Percentiles rank a stretch among this genome's conserved stretches.
These are phyloP conservation scores for Ammopiptanthus mongolicus DNA, from an alignment of 306 rosid genomes.

Conservation along the genomic window DNA sequence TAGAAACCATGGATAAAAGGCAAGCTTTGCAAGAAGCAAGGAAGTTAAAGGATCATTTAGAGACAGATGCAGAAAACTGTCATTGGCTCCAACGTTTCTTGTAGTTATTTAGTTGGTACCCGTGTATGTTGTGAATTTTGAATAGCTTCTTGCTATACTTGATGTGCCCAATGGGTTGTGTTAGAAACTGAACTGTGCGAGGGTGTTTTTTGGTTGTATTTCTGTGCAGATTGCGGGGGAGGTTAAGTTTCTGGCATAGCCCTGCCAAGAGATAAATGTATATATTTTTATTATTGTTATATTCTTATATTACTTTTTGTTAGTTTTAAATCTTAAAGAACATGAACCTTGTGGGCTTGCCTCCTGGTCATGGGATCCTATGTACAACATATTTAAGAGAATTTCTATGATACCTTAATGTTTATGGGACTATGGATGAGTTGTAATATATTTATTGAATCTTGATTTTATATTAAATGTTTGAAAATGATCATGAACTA, in stretches of 20 bases:
- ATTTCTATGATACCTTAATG: neutral
- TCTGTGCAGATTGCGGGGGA: neutral
- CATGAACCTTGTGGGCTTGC: neutral
- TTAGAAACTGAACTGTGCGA: neutral
- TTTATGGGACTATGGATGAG: neutral
- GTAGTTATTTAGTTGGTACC: conserved; percentile 24
- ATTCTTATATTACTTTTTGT: conserved; percentile 7
- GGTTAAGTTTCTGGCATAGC: neutral
- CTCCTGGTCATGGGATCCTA: neutral
- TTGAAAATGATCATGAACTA: too few species aligned
- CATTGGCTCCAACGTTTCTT: conserved; percentile 77
- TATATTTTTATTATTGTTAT: neutral
- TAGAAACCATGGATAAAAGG: conserved; percentile 64
- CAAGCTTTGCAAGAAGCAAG: conserved; percentile 56
- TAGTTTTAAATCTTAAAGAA: neutral
- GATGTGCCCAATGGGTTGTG: conserved; percentile 16
- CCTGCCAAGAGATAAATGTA: conserved; percentile 6
- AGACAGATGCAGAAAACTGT: conserved; percentile 65
- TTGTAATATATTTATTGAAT: neutral
- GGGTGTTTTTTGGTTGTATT: neutral
- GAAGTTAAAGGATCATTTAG: conserved; percentile 58
- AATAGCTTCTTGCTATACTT: conserved; percentile 23
- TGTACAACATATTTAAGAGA: neutral
- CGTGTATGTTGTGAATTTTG: conserved; percentile 24
- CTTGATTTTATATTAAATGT: too few species aligned